Evolutionary conservation across 2,329 filamentous ascomycete genomes (phyloP), one percentile per base, ranked within the genome.

Genomic region (Ophiostoma ulmi): DNA sequence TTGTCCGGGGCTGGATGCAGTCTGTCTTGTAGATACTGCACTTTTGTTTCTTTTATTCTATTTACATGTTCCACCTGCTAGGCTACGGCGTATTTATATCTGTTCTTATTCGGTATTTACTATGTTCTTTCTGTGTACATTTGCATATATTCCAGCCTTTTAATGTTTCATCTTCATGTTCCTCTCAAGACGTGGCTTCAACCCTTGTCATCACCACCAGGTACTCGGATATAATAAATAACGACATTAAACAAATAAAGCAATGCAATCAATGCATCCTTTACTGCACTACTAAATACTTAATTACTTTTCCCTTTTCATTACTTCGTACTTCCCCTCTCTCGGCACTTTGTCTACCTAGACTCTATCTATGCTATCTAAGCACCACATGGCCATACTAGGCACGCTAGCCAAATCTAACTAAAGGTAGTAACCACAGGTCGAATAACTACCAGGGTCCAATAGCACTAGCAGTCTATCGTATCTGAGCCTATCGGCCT

Each of bases 331-430:
- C 35, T 36, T 64, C 61, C 31, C 17, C 31, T 64, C 26, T 63
- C 61, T 64, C 61, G 61, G 61, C 35, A 64, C 61, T 64, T 38
- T n/a, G 31, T 64, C 31, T 64, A 38, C 17, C 31, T n/a, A n/a
- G 61, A 58, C 10, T 58, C 52, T 64, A 64, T 64, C 58, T 64
- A 35, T 64, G 61, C 61, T 64, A 64, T 64, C 61, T 64, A 38
- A 36, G 61, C 31, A 64, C 61, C 61, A 64, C 61, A 64, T 64
- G 61, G 61, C 61, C 61, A 64, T 8, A 39, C 31, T 38, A 64
- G 31, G 26, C 58, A 35, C 2, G n/a, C 17, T 31, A 31, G 58
- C 5, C 26, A 35, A 6, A 63, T 14, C 17, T n/a, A 20, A 6
- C 41, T 14, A 63, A 31, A 31, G 4, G 31, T 31, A 31, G 31